Evolutionary conservation across 345 rosid species (phyloP).

Genomic region (Raphanus sativus): DNA sequence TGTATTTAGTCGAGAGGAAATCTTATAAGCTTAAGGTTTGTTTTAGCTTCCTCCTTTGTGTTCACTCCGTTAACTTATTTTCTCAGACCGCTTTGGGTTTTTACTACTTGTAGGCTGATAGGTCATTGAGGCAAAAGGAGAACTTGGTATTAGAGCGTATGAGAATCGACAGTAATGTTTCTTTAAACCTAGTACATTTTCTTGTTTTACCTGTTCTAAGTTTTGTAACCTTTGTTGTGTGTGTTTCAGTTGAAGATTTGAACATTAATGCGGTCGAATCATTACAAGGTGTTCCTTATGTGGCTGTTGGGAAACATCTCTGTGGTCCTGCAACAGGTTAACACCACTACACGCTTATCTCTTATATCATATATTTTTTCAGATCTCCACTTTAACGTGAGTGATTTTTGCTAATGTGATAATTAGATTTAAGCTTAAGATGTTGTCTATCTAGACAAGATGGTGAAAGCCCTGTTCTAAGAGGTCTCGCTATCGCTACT

Average conservation of each 20-base stretch:
- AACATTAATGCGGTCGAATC: conserved; percentile 76
- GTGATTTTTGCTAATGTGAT: neutral
- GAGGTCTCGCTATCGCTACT: conserved; percentile 82
- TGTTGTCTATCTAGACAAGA: conserved; percentile 64
- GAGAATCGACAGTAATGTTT: conserved; percentile 93
- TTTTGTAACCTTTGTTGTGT: conserved; percentile 24
- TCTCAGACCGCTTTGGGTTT: neutral
- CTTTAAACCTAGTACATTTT: neutral
- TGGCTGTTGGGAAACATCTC: conserved; percentile 95
- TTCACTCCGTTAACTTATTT: conserved; percentile 7
- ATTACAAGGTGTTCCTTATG: conserved; percentile 56
- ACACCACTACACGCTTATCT: neutral
- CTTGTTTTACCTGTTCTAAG: conserved; percentile 10
- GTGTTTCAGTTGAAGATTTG: conserved; percentile 78
- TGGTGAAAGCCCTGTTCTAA: conserved; percentile 37
- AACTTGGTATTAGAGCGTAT: conserved; percentile 84
- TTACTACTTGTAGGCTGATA: conserved; percentile 78
- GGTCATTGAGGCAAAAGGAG: conserved; percentile 89
- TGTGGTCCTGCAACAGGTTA: conserved; percentile 96
- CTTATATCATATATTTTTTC: neutral
- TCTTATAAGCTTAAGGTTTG: conserved; percentile 91
- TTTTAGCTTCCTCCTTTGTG: conserved; percentile 3
- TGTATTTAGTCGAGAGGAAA: conserved; percentile 78
- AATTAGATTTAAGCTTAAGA: conserved; percentile 78
- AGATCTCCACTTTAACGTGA: neutral